These are phyloP conservation scores for Cladosporium phlei DNA, from an alignment of 2,329 filamentous ascomycete species.

Conservation along the genomic window DNA sequence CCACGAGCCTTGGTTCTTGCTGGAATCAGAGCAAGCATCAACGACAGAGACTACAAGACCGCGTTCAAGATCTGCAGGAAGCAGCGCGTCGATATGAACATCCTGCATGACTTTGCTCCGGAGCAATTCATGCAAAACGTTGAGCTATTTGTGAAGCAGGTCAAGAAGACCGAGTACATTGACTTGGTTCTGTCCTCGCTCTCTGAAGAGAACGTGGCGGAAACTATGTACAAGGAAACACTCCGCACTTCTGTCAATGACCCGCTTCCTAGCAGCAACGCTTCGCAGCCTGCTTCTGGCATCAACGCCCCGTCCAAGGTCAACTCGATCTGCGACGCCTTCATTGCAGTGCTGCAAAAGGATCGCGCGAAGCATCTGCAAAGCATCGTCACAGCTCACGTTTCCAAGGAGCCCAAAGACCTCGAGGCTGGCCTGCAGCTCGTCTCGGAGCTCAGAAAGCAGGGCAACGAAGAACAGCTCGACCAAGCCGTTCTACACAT, in stretches of 20 bases:
- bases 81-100: slow-evolving; percentile 96
- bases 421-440: slow-evolving; percentile 77
- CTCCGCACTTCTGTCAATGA: slow-evolving; percentile 43
- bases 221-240: slow-evolving; percentile 91
- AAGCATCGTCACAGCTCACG: slow-evolving; percentile 89
- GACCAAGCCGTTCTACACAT: slow-evolving; percentile 94
- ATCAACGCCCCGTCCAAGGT: slow-evolving; percentile 55
- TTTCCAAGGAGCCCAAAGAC: slow-evolving; percentile 88
- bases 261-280: slow-evolving; percentile 21
- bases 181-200: slow-evolving; percentile 68
- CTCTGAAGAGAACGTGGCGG: slow-evolving; percentile 78
- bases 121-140: slow-evolving; percentile 76
- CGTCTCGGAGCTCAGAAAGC: slow-evolving; percentile 64
- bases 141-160: slow-evolving; percentile 72
- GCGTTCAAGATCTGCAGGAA: slow-evolving; percentile 86
- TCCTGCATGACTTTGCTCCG: slow-evolving; percentile 89
- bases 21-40: slow-evolving; percentile 77
- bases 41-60: slow-evolving; percentile 71
- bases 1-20: slow-evolving; percentile 88
- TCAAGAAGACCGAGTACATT: slow-evolving; percentile 74
- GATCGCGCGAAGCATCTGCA: slow-evolving; percentile 66
- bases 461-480: slow-evolving; percentile 64
- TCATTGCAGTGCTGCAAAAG: slow-evolving; percentile 62
- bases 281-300: slow-evolving; percentile 2
- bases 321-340: slow-evolving; percentile 82